Base-by-base conservation (phyloP, 2,329 filamentous ascomycete species). In the Aspergillus chevalieri region DNA sequence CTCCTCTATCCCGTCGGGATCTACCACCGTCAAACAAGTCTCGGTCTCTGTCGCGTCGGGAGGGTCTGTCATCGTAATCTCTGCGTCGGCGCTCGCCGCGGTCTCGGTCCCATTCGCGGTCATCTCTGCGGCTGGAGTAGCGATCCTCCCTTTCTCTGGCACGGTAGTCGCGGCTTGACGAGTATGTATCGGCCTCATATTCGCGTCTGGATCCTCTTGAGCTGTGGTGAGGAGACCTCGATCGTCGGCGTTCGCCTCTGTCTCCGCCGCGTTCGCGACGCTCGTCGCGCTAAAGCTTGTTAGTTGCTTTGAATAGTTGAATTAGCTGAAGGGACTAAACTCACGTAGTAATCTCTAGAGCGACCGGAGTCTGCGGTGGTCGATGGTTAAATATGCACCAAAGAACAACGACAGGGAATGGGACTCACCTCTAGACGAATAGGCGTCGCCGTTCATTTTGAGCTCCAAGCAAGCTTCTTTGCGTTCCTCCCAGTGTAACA, bases 71-170 rank as follows among this genome's bases (percentile, higher is more conserved):
- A 57, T 86, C 81, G 48, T 76, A 75, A 54, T 86, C 83, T 53
- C 84, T 78, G 59, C 85, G 71, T 47, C 74, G 65, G 49, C 67
- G 68, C 55, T 74, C 74, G 33, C 80, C 77, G 54, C 86, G 77
- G 53, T 91, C 87, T 65, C 85, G 79, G 65, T 86, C 85, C 84
- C 86, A 89, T 56, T 87, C 86, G 56, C 86, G 79, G n/a, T 89
- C 86, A 47, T 84, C 81, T 50, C 82, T 77, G 55, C 86, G 81
- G 30, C 85, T 85, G 34, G 83, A 82, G 67, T 96, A 96, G 65
- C 91, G 82, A 60, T 96, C 92, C 71, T 97, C 92, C 54, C 92
- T 87, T 74, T 97, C 92, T 54, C 92, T 80, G 67, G 95, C 92
- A 66, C 92, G 83, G 69, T 95, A 94, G 74, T 86, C 91, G 59